Conservation (phyloP, 2,329 filamentous ascomycete species). For the Apiospora sp. region DNA sequence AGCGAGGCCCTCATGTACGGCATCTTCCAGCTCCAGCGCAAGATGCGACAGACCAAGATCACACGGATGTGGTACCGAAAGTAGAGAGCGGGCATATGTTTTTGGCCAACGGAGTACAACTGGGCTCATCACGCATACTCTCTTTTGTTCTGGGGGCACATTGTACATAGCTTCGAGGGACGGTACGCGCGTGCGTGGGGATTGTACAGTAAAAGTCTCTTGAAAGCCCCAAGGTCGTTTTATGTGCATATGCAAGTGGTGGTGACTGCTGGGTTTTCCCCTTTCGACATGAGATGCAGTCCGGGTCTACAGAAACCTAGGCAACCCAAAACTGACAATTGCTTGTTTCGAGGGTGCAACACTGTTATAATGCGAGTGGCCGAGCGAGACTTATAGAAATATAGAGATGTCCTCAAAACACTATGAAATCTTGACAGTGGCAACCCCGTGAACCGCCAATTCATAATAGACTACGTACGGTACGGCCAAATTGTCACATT, state of each 20-base stretch:
- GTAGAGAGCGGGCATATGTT: constrained; percentile 45
- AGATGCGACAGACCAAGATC: constrained; percentile 70
- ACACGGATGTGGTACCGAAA: constrained; percentile 66
- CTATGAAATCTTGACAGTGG: not conserved
- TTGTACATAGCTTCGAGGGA: constrained; percentile 23
- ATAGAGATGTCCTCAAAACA: not conserved
- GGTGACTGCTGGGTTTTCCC: not conserved
- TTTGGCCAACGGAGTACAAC: not conserved
- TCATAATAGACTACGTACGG: not conserved
- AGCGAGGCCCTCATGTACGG: constrained; percentile 71
- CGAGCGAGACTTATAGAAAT: not conserved
- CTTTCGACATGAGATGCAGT: not conserved
- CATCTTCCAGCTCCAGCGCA: constrained; percentile 79
- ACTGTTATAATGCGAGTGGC: not conserved
- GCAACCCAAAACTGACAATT: not conserved
- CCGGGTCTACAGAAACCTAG: not conserved
- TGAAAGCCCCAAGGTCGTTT: constrained; percentile 16
- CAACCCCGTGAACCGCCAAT: not conserved
- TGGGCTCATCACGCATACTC: not conserved
- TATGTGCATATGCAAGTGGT: constrained; percentile 7
- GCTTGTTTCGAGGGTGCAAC: not conserved
- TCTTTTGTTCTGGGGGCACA: constrained; percentile 24
- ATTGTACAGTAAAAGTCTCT: constrained; percentile 23
- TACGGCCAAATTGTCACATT: not conserved
- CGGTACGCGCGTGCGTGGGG: constrained; percentile 12